These are phyloP conservation scores for Aspergillus piperis DNA, from an alignment of 2,329 filamentous ascomycete species.

Conservation along the genomic window DNA sequence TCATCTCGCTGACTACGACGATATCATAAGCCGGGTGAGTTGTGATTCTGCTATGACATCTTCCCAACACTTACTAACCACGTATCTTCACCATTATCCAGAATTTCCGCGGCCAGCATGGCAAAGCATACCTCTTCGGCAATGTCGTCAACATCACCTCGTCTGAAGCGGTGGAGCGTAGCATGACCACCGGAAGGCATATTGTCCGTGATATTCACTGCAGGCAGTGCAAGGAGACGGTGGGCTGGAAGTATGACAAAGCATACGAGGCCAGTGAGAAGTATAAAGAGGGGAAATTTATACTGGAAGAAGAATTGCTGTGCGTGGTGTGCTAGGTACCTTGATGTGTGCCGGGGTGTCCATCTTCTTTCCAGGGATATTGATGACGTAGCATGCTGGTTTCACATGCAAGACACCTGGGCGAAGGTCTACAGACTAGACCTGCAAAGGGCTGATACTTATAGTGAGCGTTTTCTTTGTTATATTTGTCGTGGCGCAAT, in stretches of 20 bases:
- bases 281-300: constrained; percentile 99
- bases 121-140: constrained; percentile 96
- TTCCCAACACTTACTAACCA: constrained; percentile 6
- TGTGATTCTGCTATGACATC: not conserved
- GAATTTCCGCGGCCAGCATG: constrained; percentile 98
- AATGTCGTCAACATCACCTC: constrained; percentile 86
- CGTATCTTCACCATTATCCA: constrained; percentile 41
- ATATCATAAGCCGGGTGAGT: constrained; percentile 89
- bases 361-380: not conserved
- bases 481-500: constrained; percentile 15
- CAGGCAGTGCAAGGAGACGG: constrained; percentile 84
- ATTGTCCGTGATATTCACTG: constrained; percentile 92
- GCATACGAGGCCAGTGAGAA: constrained; percentile 90
- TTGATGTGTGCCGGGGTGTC: not conserved
- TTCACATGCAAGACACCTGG: constrained; percentile 10
- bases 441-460: constrained; percentile 17
- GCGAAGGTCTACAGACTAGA: constrained; percentile 8
- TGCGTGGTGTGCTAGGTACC: constrained; percentile 66
- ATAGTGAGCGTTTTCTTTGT: constrained; percentile 21
- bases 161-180: constrained; percentile 83
- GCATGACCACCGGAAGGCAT: constrained; percentile 96
- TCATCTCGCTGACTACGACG: constrained; percentile 90
- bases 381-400: not conserved
- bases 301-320: constrained; percentile 87
- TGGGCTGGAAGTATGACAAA: constrained; percentile 99